These are phyloP conservation scores for Melampsora americana DNA, from an alignment of 1,284 basidiomycete species.

Conservation along the genomic window DNA sequence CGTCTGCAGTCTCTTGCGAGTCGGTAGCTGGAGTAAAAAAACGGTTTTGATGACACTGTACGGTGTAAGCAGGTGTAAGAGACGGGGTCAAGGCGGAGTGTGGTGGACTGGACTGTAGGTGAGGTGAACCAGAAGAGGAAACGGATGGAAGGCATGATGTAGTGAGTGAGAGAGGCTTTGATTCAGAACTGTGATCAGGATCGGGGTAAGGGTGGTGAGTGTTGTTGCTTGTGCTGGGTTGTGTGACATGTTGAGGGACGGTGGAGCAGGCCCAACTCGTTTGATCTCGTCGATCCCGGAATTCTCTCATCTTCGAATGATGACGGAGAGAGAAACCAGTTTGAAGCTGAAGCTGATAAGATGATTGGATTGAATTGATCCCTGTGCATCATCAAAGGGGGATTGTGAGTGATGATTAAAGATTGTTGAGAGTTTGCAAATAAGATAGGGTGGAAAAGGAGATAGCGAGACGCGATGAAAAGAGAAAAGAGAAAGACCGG, in stretches of 20 bases:
- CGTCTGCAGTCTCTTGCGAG: neutral
- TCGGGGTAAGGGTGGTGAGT: conserved; percentile 38
- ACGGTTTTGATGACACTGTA: conserved; percentile 14
- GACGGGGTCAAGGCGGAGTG: conserved; percentile 25
- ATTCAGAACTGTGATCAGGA: conserved; percentile 28
- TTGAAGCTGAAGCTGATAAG: conserved; percentile 8
- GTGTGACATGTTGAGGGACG: conserved; percentile 28
- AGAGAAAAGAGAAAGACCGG: neutral
- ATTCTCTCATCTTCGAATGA: conserved; percentile 25
- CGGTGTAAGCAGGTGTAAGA: conserved; percentile 10
- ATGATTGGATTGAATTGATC: conserved; percentile 1
- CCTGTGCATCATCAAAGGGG: neutral
- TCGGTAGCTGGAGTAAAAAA: conserved; percentile 9
- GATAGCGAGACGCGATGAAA: conserved; percentile 2
- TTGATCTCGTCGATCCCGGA: conserved; percentile 44
- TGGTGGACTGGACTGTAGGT: conserved; percentile 28
- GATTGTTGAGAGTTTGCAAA: neutral
- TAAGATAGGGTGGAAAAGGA: neutral
- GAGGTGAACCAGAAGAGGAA: conserved; percentile 21
- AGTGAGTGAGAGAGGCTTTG: conserved; percentile 18
- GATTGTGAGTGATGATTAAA: neutral
- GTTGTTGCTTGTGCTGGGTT: neutral
- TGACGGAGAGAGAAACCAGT: neutral
- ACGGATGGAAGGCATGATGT: neutral
- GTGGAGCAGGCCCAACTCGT: conserved; percentile 42